A percentile compares a stretch with the other conserved stretches of the same genome.
Conservation (phyloP, 768 basidiomycete genomes). For the Amanita jacksonii region DNA sequence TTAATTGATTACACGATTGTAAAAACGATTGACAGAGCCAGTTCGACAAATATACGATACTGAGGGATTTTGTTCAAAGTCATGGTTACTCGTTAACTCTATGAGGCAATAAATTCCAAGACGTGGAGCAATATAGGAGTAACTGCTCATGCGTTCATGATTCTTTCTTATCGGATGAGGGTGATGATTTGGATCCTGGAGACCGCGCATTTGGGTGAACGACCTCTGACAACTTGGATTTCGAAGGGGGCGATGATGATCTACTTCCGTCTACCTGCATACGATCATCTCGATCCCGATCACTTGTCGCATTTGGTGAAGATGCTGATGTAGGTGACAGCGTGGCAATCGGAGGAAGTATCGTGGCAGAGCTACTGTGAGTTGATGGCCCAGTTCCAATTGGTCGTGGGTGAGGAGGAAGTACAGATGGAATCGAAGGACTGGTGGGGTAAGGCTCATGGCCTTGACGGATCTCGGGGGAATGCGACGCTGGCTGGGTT, state of each 20-base stretch:
- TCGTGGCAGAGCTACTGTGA: slow-evolving; percentile 28
- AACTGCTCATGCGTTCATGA: slow-evolving; percentile 1
- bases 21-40: too few species aligned
- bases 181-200: slow-evolving; percentile 46
- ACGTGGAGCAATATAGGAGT: slow-evolving; percentile 9
- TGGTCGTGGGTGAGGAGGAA: slow-evolving; percentile 71
- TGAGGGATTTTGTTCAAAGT: too few species aligned
- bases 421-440: slow-evolving; percentile 47
- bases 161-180: slow-evolving; percentile 39
- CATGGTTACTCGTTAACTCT: too few species aligned
- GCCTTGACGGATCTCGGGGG: slow-evolving; percentile 52
- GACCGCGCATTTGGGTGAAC: slow-evolving; percentile 41
- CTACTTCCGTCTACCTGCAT: slow-evolving; percentile 46
- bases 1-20: too few species aligned
- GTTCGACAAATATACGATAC: too few species aligned
- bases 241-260: slow-evolving; percentile 41
- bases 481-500: slow-evolving; percentile 58
- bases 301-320: slow-evolving; percentile 32
- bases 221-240: slow-evolving; percentile 43
- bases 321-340: slow-evolving; percentile 52
- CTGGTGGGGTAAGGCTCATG: slow-evolving; percentile 39
- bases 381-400: slow-evolving; percentile 45
- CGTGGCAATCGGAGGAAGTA: slow-evolving; percentile 65
- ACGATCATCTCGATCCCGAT: slow-evolving; percentile 39
- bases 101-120: slow-evolving; percentile 5